These are phyloP conservation scores for Rhizophagus prolifer DNA, from an alignment of 192 early-diverging fungal species.

Conservation along the genomic window DNA sequence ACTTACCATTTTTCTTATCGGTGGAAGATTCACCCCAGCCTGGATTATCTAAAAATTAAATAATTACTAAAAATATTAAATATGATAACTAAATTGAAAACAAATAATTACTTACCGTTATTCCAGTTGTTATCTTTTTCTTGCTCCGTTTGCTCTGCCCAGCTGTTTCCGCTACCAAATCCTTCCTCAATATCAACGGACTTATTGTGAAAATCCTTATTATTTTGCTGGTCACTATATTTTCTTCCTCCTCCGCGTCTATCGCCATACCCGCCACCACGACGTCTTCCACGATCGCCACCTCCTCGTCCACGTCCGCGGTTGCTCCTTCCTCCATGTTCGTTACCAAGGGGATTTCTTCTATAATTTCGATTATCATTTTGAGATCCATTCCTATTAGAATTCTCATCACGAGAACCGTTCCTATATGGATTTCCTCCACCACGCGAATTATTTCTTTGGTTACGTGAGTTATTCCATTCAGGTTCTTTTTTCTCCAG, in stretches of 20 bases:
- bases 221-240: neutral
- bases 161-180: neutral
- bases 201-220: neutral
- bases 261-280: neutral
- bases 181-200: neutral
- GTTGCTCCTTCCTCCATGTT: neutral
- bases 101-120: neutral
- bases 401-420: neutral
- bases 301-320: neutral
- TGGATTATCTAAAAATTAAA: neutral
- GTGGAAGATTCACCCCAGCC: neutral
- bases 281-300: neutral
- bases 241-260: neutral
- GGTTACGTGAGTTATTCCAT: constrained; percentile 19
- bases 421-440: neutral
- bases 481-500: constrained; percentile 16
- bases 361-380: neutral
- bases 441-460: constrained; percentile 5
- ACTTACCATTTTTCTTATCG: neutral
- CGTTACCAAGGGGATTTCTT: neutral
- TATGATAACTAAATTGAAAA: neutral
- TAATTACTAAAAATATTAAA: neutral
- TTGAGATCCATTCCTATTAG: neutral
- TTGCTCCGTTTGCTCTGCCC: constrained; percentile 14
- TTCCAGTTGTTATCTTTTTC: neutral